Conservation (phyloP, 2,329 filamentous ascomycete genomes). For the Pyrenophora graminea region DNA sequence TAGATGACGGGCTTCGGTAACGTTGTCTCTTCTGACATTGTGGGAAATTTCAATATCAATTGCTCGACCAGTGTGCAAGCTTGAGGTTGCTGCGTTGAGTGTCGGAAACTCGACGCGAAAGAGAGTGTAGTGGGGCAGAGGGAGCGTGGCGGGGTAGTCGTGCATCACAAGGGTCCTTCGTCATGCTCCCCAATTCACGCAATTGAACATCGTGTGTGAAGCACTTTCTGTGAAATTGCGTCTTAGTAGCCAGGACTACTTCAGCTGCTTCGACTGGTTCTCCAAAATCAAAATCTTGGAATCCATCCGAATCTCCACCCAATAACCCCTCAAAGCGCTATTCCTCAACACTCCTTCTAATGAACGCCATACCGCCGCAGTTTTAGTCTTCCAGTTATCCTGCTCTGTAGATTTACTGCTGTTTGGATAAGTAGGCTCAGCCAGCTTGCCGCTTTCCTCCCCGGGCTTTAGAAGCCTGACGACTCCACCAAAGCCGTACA, state of each 20-base stretch:
- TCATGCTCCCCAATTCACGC: background rate
- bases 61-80: background rate
- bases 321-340: constrained; percentile 55
- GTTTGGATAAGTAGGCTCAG: constrained; percentile 19
- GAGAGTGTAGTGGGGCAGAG: constrained; percentile 18
- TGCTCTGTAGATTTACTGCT: constrained; percentile 19
- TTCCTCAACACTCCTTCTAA: constrained; percentile 43
- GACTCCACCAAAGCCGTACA: constrained; percentile 58
- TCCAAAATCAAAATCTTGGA: constrained; percentile 59
- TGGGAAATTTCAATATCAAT: background rate
- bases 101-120: constrained; percentile 16
- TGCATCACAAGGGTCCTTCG: constrained; percentile 7
- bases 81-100: constrained; percentile 1
- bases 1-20: constrained; percentile 61
- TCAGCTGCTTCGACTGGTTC: constrained; percentile 29
- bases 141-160: constrained; percentile 18
- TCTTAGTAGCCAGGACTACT: background rate
- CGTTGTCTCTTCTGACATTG: constrained; percentile 44
- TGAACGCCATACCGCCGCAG: constrained; percentile 29
- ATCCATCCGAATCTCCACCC: constrained; percentile 59
- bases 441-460: constrained; percentile 25
- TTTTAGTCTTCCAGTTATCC: constrained; percentile 19
- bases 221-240: background rate
- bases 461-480: constrained; percentile 55
- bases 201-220: too few relatives aligned